A percentile compares a stretch with the other conserved stretches of the same genome.
Evolutionary conservation across 1,139 yeast species (phyloP).

Genomic region (Candida gigantensis): DNA sequence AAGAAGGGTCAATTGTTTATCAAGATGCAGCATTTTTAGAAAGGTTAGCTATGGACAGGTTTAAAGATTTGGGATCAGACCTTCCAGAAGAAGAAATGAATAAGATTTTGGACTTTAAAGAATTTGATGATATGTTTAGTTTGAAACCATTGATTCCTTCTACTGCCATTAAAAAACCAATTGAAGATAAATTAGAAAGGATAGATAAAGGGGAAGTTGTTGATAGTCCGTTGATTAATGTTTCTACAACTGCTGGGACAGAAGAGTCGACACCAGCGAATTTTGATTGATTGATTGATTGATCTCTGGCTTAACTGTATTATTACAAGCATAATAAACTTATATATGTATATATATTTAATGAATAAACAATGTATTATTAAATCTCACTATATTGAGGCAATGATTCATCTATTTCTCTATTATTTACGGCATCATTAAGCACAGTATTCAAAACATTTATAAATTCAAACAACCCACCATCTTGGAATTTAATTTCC

Average conservation of each 20-base stretch:
- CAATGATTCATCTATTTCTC: conserved; percentile 45
- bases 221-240: conserved; percentile 22
- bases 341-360: conserved; percentile 6
- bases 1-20: conserved; percentile 82
- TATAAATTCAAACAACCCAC: conserved; percentile 47
- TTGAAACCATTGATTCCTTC: conserved; percentile 39
- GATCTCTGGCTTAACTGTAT: no score
- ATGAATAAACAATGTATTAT: conserved; percentile 2
- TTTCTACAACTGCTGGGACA: conserved; percentile 16
- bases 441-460: conserved; percentile 28
- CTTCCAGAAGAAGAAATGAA: conserved; percentile 28
- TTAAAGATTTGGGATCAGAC: conserved; percentile 26
- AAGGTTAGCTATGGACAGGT: conserved; percentile 39
- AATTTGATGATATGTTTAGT: conserved; percentile 49
- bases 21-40: conserved; percentile 75
- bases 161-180: conserved; percentile 28
- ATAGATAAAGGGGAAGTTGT: conserved; percentile 24
- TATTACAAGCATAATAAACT: background rate
- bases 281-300: conserved; percentile 12
- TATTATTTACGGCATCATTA: conserved; percentile 35
- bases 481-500: conserved; percentile 43
- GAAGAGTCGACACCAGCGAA: conserved; percentile 21
- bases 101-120: conserved; percentile 44
- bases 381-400: conserved; percentile 35
- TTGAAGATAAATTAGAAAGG: conserved; percentile 22